Evolutionary conservation across 352 stramenopile genomes (phyloP).

Genomic region (Globisporangium cederbergense): DNA sequence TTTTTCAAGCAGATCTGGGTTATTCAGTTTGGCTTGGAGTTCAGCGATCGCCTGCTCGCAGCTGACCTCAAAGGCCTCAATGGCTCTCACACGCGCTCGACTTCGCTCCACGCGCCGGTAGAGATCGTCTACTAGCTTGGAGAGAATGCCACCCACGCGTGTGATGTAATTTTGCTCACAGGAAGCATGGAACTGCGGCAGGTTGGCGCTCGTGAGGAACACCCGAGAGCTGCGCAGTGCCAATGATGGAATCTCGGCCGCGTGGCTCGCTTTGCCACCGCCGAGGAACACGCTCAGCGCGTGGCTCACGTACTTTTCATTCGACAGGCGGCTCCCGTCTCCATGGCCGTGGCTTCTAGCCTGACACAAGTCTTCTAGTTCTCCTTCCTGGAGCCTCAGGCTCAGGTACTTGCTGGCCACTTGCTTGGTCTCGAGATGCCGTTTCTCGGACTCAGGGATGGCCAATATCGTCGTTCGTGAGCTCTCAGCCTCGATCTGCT

Average conservation of each 20-base stretch:
- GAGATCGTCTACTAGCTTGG: constrained; percentile 29
- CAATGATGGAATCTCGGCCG: constrained; percentile 30
- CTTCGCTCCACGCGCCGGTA: constrained; percentile 41
- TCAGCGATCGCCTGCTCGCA: constrained; percentile 27
- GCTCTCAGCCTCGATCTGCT: constrained; percentile 7
- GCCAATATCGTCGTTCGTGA: neutral
- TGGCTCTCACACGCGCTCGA: constrained; percentile 25
- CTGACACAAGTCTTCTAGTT: neutral
- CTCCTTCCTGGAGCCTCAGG: constrained; percentile 3
- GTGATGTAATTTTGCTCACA: constrained; percentile 58
- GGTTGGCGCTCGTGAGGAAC: constrained; percentile 36
- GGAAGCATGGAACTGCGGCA: constrained; percentile 35
- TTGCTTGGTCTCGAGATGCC: constrained; percentile 23
- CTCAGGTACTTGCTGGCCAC: constrained; percentile 33
- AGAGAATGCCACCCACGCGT: constrained; percentile 32
- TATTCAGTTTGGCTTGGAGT: neutral
- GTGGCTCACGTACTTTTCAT: constrained; percentile 44
- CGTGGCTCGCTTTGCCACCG: constrained; percentile 25
- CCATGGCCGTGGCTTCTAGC: neutral
- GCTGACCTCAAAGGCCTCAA: constrained; percentile 23
- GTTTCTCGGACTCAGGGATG: constrained; percentile 21
- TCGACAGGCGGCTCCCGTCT: constrained; percentile 21
- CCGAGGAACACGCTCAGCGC: constrained; percentile 35
- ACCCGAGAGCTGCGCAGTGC: constrained; percentile 20
- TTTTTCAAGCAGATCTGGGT: neutral